phyloP scores from a whole-genome alignment of 352 stramenopile species.

The Phytophthora rubi region DNA sequence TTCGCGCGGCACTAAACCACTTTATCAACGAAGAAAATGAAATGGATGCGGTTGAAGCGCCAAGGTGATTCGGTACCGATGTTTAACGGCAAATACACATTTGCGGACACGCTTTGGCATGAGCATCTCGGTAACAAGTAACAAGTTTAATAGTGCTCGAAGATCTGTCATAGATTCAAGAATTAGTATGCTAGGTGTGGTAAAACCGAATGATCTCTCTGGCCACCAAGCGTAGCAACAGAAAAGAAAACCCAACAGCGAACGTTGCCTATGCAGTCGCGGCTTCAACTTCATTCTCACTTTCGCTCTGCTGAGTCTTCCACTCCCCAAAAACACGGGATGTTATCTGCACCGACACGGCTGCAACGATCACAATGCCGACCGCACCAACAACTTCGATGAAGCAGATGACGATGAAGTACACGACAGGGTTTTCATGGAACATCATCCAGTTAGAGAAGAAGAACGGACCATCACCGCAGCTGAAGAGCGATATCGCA shows the following conservation, averaged over 20 bases:
- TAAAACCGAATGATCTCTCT: no score
- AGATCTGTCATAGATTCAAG: neutral
- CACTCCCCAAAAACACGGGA: conserved; percentile 11
- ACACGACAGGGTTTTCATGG: conserved; percentile 15
- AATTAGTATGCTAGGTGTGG: neutral
- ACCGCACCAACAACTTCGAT: conserved; percentile 9
- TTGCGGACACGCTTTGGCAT: no score
- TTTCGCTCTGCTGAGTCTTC: neutral
- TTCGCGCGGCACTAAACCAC: no score
- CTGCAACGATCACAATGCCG: conserved; percentile 6
- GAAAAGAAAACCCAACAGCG: neutral
- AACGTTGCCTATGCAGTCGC: neutral
- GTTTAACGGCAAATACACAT: no score
- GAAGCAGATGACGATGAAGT: conserved; percentile 9
- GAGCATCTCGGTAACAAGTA: no score
- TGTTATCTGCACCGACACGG: conserved; percentile 20
- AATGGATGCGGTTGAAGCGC: no score
- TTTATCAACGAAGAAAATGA: no score
- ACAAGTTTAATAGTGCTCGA: neutral
- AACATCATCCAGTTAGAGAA: conserved; percentile 8
- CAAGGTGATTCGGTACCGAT: no score
- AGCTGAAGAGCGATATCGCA: conserved; percentile 30
- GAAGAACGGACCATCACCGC: neutral
- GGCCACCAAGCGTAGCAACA: no score
- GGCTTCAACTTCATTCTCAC: conserved; percentile 1